Evolutionary conservation across 495 filamentous ascomycete genomes (phyloP), one percentile per base, ranked within the genome.

Genomic region (Oidiodendron maius): DNA sequence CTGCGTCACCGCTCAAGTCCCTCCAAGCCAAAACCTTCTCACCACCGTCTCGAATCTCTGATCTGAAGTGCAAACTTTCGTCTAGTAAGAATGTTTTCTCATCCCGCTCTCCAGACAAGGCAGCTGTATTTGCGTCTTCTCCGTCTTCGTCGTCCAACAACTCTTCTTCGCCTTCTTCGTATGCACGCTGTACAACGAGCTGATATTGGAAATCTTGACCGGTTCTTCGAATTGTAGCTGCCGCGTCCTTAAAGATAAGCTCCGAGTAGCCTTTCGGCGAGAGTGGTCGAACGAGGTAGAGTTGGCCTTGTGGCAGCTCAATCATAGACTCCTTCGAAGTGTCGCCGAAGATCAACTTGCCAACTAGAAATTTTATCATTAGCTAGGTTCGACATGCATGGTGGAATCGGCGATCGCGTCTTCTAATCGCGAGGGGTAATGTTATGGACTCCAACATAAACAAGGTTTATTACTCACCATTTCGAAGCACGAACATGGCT

Each of bases 251-350:
- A 79, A 96, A 98, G 66, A 98, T 95, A 57, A 96, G 87, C 65
- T 98, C 94, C 0, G 89, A 96, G 59, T 95, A 95, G 50, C 93
- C 93, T 66, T 98, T 98, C 24, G 90, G 87, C 1, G 93, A 98
- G 23, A 88, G 75, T 4, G 93, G 93, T 53, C 93, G 87, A 58
- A 98, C 94, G 46, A 98, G 85, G 63, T 95, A 98, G 24, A 98
- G 87, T 68, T 96, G 88, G 56, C 93, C 93, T 64, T 96, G 87
- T 4, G 93, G 80, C 24, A 98, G 83, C 59, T 96, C 89, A 64
- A 96, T 88, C 62, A 98, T 84, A 17, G 86, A 82, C 63, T 97
- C 93, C 71, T 95, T 95, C 51, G 85, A 90, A 50, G 80, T 83
- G 67, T 95, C 89, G 52, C 87, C 86, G 57, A 98, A 97, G 57